phyloP scores from a whole-genome alignment of 192 early-diverging fungal species.

The Fimicolochytrium jonesii region DNA sequence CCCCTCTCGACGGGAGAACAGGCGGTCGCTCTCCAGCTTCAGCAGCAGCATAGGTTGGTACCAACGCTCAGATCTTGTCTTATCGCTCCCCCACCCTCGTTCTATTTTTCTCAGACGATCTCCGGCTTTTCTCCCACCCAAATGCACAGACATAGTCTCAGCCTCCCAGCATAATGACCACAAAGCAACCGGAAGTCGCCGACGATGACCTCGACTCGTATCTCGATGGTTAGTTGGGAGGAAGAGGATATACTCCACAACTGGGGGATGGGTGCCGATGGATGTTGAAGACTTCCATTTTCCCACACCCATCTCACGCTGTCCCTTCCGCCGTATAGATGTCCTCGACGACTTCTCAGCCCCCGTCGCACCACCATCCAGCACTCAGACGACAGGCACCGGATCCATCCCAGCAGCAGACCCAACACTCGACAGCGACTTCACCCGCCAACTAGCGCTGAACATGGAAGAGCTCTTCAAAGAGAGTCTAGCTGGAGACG shows the following conservation, averaged over 20 bases:
- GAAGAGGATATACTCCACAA: no score
- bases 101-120: no score
- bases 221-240: conserved; percentile 57
- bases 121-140: no score
- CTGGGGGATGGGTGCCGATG: background rate
- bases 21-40: no score
- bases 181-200: no score
- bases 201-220: conserved; percentile 67
- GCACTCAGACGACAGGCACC: background rate
- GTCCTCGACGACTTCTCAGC: conserved; percentile 72
- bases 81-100: no score
- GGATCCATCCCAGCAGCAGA: no score
- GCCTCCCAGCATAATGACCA: no score
- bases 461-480: conserved; percentile 22
- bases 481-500: conserved; percentile 1
- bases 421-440: conserved; percentile 26
- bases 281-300: background rate
- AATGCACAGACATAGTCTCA: no score
- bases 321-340: conserved; percentile 43
- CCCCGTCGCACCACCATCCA: conserved; percentile 30
- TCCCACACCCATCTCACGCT: background rate
- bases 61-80: no score
- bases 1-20: no score
- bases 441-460: conserved; percentile 25
- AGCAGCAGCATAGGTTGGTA: no score